Evolutionary conservation across 1,139 yeast genomes (phyloP).

Genomic region (Candida sanyaensis): DNA sequence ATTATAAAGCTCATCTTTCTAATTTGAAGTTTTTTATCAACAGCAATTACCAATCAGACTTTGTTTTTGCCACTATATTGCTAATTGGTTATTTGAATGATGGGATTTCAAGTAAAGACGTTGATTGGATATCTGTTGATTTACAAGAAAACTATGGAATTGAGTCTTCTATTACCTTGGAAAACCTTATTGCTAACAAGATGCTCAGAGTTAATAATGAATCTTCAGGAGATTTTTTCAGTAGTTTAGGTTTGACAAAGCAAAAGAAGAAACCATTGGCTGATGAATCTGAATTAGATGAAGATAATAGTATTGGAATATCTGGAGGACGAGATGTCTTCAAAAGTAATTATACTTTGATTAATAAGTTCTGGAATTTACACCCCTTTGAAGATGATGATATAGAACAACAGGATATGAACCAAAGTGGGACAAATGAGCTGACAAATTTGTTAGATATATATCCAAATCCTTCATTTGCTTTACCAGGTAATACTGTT

Average conservation of each 20-base stretch:
- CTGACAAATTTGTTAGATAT: slow-evolving; percentile 21
- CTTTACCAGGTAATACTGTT: slow-evolving; percentile 53
- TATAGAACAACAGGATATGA: slow-evolving; percentile 9
- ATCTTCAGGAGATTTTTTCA: slow-evolving; percentile 27
- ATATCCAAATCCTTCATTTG: slow-evolving; percentile 49
- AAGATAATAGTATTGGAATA: slow-evolving; percentile 25
- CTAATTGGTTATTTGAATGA: slow-evolving; percentile 60
- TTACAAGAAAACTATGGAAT: slow-evolving; percentile 63
- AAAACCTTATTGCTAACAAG: slow-evolving; percentile 26
- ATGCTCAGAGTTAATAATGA: slow-evolving; percentile 28
- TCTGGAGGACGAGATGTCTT: slow-evolving; percentile 35
- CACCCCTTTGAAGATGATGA: slow-evolving; percentile 37
- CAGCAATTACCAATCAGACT: slow-evolving; percentile 29
- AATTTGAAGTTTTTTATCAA: slow-evolving; percentile 52
- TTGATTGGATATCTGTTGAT: slow-evolving; percentile 48
- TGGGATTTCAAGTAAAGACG: slow-evolving; percentile 66
- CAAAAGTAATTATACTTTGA: slow-evolving; percentile 37
- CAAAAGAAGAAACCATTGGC: slow-evolving; percentile 8
- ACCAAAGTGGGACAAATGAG: slow-evolving; percentile 7
- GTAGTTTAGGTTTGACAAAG: slow-evolving; percentile 23
- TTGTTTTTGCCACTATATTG: slow-evolving; percentile 51
- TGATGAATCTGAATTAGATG: slow-evolving; percentile 9
- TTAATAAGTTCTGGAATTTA: slow-evolving; percentile 48
- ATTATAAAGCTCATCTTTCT: slow-evolving; percentile 53
- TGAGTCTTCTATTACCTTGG: slow-evolving; percentile 35